These are phyloP conservation scores for Colletotrichum godetiae DNA, from an alignment of 2,329 filamentous ascomycete genomes.

Conservation along the genomic window DNA sequence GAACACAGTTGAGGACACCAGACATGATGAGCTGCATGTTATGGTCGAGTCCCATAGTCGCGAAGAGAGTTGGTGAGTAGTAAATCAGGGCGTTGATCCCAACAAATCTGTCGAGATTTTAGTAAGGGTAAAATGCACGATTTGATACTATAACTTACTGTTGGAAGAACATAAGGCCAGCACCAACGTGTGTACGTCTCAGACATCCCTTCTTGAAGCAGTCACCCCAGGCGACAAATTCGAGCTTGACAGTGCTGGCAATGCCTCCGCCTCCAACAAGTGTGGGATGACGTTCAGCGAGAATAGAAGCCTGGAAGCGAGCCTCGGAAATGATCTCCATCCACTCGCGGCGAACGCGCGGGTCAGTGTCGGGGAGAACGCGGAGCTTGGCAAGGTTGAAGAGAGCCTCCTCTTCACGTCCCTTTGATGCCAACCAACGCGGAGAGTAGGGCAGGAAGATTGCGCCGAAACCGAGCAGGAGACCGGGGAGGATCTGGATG, in stretches of 20 bases:
- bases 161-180: constrained; percentile 68
- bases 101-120: neutral
- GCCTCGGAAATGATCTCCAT: constrained; percentile 36
- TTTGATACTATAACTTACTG: constrained; percentile 41
- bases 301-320: constrained; percentile 34
- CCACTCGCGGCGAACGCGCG: constrained; percentile 37
- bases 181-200: constrained; percentile 57
- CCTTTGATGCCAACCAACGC: constrained; percentile 48
- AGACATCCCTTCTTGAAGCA: constrained; percentile 61
- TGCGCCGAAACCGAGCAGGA: constrained; percentile 40
- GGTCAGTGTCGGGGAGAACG: constrained; percentile 35
- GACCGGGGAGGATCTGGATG: constrained; percentile 42
- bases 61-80: constrained; percentile 57
- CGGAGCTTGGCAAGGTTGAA: constrained; percentile 27
- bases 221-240: constrained; percentile 60
- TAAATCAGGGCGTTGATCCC: constrained; percentile 53
- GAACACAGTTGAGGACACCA: constrained; percentile 53
- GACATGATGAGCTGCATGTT: constrained; percentile 52
- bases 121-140: no score
- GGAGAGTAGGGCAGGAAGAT: constrained; percentile 42
- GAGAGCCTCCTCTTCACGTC: constrained; percentile 46
- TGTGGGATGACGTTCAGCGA: constrained; percentile 46
- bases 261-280: constrained; percentile 47
- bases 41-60: constrained; percentile 48
- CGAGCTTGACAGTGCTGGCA: constrained; percentile 53